Evolutionary conservation across 441 rosid species (phyloP).

Genomic region (Bruguiera hainesii): DNA sequence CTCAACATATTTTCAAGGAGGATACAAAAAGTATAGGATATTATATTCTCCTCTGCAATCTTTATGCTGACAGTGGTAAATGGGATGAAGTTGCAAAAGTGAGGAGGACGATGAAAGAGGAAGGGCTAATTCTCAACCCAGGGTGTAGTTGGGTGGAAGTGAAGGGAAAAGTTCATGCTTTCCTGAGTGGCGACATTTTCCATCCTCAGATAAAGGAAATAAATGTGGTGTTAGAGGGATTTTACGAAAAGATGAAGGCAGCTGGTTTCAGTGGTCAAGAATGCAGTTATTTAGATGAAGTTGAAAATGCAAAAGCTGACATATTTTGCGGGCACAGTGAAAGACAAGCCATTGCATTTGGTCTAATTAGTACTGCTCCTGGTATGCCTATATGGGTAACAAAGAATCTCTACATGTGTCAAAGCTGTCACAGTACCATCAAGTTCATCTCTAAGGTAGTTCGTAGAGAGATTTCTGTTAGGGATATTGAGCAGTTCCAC

Average conservation of each 20-base stretch:
- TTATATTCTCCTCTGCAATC: constrained; percentile 63
- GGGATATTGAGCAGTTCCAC: constrained; percentile 81
- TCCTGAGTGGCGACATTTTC: constrained; percentile 65
- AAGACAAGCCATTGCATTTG: constrained; percentile 71
- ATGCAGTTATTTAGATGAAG: constrained; percentile 31
- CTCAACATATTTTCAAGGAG: constrained; percentile 56
- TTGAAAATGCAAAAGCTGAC: constrained; percentile 60
- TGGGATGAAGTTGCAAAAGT: constrained; percentile 81
- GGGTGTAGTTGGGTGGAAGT: constrained; percentile 98
- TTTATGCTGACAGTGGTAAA: constrained; percentile 61
- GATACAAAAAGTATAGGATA: constrained; percentile 60
- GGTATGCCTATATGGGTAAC: constrained; percentile 89
- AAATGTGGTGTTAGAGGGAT: constrained; percentile 56
- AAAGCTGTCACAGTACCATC: constrained; percentile 60
- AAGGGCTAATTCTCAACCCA: constrained; percentile 71
- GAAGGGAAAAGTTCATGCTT: constrained; percentile 86
- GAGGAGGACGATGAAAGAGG: constrained; percentile 66
- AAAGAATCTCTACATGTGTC: constrained; percentile 84
- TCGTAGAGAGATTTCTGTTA: constrained; percentile 78
- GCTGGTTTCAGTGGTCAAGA: constrained; percentile 36
- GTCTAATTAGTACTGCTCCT: constrained; percentile 77
- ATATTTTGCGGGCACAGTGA: constrained; percentile 95
- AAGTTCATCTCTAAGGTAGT: constrained; percentile 79
- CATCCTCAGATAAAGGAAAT: constrained; percentile 73
- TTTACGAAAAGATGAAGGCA: constrained; percentile 66